phyloP scores from a whole-genome alignment of 2,329 filamentous ascomycete species.

The Sporothrix protearum region DNA sequence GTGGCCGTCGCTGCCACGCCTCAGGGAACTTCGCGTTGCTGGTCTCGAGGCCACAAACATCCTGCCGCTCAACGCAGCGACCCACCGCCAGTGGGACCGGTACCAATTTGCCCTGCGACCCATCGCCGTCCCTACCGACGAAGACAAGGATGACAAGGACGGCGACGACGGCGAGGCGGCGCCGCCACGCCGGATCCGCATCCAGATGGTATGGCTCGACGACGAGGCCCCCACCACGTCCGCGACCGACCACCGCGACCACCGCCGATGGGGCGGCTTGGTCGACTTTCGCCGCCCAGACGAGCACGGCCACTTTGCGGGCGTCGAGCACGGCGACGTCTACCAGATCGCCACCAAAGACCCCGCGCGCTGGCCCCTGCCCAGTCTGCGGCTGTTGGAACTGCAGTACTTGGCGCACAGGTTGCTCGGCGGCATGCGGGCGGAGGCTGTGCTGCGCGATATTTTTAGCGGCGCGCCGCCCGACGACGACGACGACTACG shows the following conservation, averaged over 20 bases:
- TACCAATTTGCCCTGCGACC: conserved; percentile 1
- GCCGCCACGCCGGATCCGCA: neutral
- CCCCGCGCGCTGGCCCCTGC: neutral
- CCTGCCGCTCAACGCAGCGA: neutral
- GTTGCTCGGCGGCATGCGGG: neutral
- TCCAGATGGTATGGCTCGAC: neutral
- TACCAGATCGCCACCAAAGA: neutral
- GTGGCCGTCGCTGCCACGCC: neutral
- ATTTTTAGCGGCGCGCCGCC: neutral
- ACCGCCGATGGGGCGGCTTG: neutral
- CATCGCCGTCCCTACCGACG: neutral
- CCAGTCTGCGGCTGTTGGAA: neutral
- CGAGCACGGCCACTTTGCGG: conserved; percentile 6
- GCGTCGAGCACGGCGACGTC: neutral
- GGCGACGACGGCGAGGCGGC: neutral
- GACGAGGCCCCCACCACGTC: neutral
- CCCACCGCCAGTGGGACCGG: neutral
- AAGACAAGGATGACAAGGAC: no score
- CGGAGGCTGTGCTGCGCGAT: neutral
- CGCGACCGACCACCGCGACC: neutral
- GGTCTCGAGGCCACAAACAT: neutral
- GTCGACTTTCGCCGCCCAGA: neutral
- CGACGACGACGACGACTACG: neutral
- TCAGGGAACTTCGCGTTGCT: neutral
- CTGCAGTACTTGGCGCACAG: neutral